Evolutionary conservation across 202 grass and related monocot species (phyloP), one percentile per base, ranked within the genome.

Genomic region (Bolboschoenoplectus hybrid): DNA sequence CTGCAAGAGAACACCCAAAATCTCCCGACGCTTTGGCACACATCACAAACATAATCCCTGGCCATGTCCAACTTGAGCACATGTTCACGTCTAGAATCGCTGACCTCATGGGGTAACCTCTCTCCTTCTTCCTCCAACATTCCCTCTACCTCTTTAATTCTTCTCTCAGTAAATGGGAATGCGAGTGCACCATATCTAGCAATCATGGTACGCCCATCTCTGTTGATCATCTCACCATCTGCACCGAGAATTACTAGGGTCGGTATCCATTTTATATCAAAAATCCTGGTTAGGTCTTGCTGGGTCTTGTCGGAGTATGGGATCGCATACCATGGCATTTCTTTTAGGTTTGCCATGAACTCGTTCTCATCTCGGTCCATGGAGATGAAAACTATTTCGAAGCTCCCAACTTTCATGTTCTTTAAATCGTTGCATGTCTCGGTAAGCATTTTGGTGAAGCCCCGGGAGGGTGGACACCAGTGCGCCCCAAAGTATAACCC

Each of bases 321-420:
- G 14, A 91, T 74, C 4, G 92, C 77, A 39, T 86, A 63, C 92
- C 92, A 93, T 67, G 89, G 82, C 89, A 91, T 89, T 49, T 70
- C 57, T 26, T 58, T 72, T 35, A 89, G 52, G 79, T 78, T 86
- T 61, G 56, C 46, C 34, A 83, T 63, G 83, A 93, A 93, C 83
- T 89, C 89, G 19, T 81, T 67, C 51, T 93, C 64, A 34, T 38
- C 64, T 10, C 82, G 70, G 41, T 93, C 92, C 77, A 47, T 81
- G 60, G 92, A 93, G 78, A 93, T 83, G 67, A 88, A 89, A 12
- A 93, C 80, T 41, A 93, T 76, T 40, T 91, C 63, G 51, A 93
- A 89, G 49, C 46, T 85, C 53, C 72, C 72, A 19, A 69, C 46
- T 82, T 69, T 79, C 49, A 58, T 80, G 43, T 63, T 84, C 67